Evolutionary conservation across 2,329 filamentous ascomycete genomes (phyloP).

Genomic region (Rutstroemia sp.): DNA sequence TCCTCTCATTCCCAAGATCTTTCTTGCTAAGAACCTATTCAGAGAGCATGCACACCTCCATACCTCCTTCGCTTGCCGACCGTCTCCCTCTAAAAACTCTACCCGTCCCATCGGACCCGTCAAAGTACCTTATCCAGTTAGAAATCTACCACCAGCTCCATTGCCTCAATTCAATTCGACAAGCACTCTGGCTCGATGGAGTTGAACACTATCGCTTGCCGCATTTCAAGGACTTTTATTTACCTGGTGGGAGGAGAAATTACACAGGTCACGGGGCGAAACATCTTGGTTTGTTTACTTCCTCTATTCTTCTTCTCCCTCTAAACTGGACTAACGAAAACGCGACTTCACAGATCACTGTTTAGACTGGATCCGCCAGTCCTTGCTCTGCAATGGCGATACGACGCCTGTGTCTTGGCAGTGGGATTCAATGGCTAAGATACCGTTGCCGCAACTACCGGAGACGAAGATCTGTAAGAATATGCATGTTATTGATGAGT

Average conservation of each 20-base stretch:
- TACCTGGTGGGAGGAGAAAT: background rate
- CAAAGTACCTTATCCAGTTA: background rate
- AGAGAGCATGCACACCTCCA: constrained; percentile 2
- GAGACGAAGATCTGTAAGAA: background rate
- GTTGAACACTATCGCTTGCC: background rate
- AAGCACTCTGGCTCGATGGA: background rate
- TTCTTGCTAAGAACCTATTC: background rate
- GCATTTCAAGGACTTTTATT: constrained; percentile 1
- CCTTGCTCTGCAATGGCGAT: constrained; percentile 1
- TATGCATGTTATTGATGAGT: background rate
- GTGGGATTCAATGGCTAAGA: background rate
- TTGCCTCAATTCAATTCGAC: background rate
- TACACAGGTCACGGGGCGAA: background rate
- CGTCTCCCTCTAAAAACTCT: background rate
- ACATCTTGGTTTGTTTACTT: background rate
- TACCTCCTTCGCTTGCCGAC: background rate
- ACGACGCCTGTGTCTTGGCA: constrained; percentile 1
- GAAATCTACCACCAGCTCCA: background rate
- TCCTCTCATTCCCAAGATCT: background rate
- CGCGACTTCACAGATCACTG: background rate
- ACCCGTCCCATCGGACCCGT: background rate
- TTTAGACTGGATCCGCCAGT: constrained; percentile 4
- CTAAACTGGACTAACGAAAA: background rate
- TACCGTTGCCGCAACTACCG: background rate
- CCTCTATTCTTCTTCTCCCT: background rate